Evolutionary conservation across 257 asterid species (phyloP), one percentile per base, ranked within the genome.

Genomic region (Lycium ferocissimum): DNA sequence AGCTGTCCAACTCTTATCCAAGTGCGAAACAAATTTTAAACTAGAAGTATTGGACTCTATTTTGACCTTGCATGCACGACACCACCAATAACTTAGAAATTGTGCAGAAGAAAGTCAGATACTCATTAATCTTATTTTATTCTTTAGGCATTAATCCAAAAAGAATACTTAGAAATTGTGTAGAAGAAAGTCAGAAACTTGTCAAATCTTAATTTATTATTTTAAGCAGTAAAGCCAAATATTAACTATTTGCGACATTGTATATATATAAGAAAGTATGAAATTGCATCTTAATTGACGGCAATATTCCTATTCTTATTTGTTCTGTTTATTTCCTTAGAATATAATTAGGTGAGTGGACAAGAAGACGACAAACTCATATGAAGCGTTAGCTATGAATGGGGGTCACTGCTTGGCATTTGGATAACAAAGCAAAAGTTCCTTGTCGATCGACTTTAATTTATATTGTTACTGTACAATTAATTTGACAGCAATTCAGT

Each of bases 281-380:
- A n/a, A 45, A 9, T 18, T n/a, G 1, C n/a, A 47, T 12, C 40
- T 10, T 45, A 54, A 72, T 45, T 72, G 47, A 53, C 9, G 15
- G 33, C 5, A 51, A 35, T 9, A 14, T 26, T 76, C 12, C 1
- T 51, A 7, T 51, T 51, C 0, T 13, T 22, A 7, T 20, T n/a
- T n/a, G 13, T 20, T 62, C 13, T n/a, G 47, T 73, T 43, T 18
- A 72, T 43, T 45, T 18, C 2, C 12, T 49, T 13, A 20, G 62
- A 3, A 3, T 7, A 53, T 76, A 20, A 11, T 71, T 71, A 1
- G 63, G 63, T 53, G 65, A 78, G 49, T 26, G 82, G 17, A 78
- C 62, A 78, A 78, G 49, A 53, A 78, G 65, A 78, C 14, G 82
- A 78, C 82, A 78, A 78, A 78, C 49, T 53, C 65, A 78, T 26